A percentile compares a stretch with the other conserved stretches of the same genome.
phyloP scores from a whole-genome alignment of 2,329 filamentous ascomycete genomes.

The Colletotrichum theobromicola region DNA sequence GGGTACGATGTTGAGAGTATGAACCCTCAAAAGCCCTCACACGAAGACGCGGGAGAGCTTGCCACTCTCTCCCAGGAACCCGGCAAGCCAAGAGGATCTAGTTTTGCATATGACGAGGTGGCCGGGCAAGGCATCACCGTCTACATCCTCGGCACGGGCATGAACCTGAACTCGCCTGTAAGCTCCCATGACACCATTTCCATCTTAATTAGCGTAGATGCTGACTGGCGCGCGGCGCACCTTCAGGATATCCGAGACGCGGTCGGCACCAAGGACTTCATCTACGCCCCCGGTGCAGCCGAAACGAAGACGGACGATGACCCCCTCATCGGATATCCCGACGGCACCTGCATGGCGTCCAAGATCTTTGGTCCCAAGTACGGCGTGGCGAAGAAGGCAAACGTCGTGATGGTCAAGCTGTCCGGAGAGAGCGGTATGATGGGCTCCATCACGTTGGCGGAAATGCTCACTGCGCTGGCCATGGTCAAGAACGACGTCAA shows the following conservation, averaged over 20 bases:
- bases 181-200: background rate
- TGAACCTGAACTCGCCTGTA: background rate
- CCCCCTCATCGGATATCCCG: background rate
- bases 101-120: background rate
- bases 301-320: background rate
- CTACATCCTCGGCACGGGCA: background rate
- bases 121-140: background rate
- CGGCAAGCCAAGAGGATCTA: background rate
- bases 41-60: background rate
- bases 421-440: background rate
- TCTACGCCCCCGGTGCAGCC: background rate
- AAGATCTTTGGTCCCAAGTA: background rate
- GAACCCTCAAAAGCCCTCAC: background rate
- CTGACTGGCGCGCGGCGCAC: background rate
- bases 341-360: background rate
- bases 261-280: background rate
- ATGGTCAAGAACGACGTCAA: background rate
- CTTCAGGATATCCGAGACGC: background rate
- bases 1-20: background rate
- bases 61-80: background rate
- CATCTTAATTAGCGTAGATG: accelerated
- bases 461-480: background rate
- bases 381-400: background rate
- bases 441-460: background rate
- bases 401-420: background rate